Percentiles rank a stretch among this genome's conserved stretches.
Evolutionary conservation across 225 moss, liverwort and hornwort genomes (phyloP).

Genomic region (Pseudisothecium myosuroides): DNA sequence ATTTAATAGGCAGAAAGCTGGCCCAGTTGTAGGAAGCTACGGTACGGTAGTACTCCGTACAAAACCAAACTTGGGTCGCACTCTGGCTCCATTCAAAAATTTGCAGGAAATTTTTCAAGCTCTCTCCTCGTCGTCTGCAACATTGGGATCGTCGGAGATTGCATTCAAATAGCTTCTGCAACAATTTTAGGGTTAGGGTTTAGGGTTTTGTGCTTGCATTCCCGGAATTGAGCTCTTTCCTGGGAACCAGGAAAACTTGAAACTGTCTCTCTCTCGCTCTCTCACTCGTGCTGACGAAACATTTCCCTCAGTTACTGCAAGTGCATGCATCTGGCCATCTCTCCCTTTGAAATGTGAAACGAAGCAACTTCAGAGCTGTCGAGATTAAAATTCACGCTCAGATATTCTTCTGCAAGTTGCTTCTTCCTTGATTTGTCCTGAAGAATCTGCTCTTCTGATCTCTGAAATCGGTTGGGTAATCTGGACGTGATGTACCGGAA

Average conservation of each 20-base stretch:
- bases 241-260: not conserved
- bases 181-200: not conserved
- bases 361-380: not conserved
- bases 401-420: too few relatives aligned
- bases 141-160: not conserved
- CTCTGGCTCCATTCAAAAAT: not conserved
- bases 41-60: not conserved
- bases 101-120: not conserved
- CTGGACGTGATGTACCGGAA: not conserved
- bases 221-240: not conserved
- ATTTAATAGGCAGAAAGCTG: not conserved
- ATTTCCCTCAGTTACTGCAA: not conserved
- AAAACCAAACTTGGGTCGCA: not conserved
- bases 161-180: not conserved
- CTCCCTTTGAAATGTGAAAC: not conserved
- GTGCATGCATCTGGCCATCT: not conserved
- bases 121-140: too few relatives aligned
- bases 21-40: not conserved
- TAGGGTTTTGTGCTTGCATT: not conserved
- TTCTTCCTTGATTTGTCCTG: too few relatives aligned
- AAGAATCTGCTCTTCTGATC: not conserved
- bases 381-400: not conserved
- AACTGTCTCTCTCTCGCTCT: not conserved
- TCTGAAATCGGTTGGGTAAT: not conserved
- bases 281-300: not conserved